Base-by-base conservation (phyloP, 345 rosid genomes). In the Euphorbia pulcherrima region DNA sequence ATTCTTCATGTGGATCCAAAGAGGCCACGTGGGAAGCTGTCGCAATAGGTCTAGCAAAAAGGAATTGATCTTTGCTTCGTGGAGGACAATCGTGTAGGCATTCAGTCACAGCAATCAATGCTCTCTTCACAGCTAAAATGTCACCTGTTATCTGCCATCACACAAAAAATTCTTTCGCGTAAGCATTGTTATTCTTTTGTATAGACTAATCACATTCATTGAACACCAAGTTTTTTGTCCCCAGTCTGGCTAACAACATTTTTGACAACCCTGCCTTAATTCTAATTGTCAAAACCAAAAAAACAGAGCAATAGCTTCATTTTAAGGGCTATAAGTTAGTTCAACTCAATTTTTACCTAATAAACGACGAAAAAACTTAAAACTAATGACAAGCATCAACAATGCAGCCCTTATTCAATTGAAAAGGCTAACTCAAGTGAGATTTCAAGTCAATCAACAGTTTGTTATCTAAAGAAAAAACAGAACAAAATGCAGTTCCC, bases 101-200 rank as follows among this genome's bases (percentile, higher is more conserved):
- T 17, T 46, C 37, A 5, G 90, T 82, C 53, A 88, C 86, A 57
- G 74, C 82, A 53, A 85, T 66, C 12, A 88, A 29, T n/a, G 90
- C 95, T 72, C 84, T 88, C 85, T 85, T 86, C 55, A 83, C 89
- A 47, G 88, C 82, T 72, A 85, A 81, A 9, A 70, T 69, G 18
- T 61, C 64, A 27, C 91, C 92, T 3, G 86, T 81, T 66, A 88
- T 81, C 91, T 88, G 77, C 65, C 60, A 69, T 20, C 14, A 33
- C 13, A 65, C 40, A 24, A 65, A 73, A 33, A 41, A 18, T 54
- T 12, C 51, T 3, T 40, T 52, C 70, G 37, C 37, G 14, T 5
- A 17, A 23, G 26, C 2, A 56, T 18, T 30, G 4, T 12, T 28
- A 46, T 64, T 29, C 33, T 23, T 40, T 27, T 8, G 27, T 12